Conservation (phyloP, 2,329 filamentous ascomycete genomes). For the Aureobasidium leucospermi region DNA sequence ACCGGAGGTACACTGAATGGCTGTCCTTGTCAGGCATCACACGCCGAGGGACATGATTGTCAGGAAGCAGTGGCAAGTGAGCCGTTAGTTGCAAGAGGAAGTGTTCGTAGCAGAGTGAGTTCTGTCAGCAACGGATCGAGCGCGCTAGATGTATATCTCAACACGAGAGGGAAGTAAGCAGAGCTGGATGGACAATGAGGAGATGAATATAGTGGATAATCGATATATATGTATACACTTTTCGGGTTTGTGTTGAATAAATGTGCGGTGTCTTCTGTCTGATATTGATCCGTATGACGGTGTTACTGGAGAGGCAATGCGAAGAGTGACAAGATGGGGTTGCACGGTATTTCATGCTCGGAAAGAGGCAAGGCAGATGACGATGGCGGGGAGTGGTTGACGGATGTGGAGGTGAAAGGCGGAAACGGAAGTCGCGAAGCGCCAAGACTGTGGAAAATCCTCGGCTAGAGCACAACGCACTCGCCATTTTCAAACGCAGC, state of each 20-base stretch:
- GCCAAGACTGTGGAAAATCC: slow-evolving; percentile 3
- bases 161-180: slow-evolving; percentile 18
- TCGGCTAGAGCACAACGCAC: neutral
- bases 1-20: slow-evolving; percentile 29
- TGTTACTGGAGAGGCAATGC: too few species aligned
- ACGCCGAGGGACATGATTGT: neutral
- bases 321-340: neutral
- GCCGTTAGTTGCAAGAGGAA: slow-evolving; percentile 14
- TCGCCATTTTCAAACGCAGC: slow-evolving; percentile 2
- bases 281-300: too few species aligned
- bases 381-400: neutral
- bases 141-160: slow-evolving; percentile 32
- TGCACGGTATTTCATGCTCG: too few species aligned
- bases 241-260: neutral
- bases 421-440: neutral
- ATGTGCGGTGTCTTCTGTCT: neutral
- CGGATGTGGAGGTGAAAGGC: neutral
- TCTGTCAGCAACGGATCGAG: slow-evolving; percentile 24
- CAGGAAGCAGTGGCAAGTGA: neutral
- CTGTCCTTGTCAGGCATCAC: slow-evolving; percentile 18
- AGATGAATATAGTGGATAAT: neutral
- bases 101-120: slow-evolving; percentile 21
- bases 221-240: slow-evolving; percentile 6
- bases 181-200: neutral
- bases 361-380: too few species aligned